Base-by-base conservation (phyloP, 176 grass and related monocot species). In the Melocanna baccifera region DNA sequence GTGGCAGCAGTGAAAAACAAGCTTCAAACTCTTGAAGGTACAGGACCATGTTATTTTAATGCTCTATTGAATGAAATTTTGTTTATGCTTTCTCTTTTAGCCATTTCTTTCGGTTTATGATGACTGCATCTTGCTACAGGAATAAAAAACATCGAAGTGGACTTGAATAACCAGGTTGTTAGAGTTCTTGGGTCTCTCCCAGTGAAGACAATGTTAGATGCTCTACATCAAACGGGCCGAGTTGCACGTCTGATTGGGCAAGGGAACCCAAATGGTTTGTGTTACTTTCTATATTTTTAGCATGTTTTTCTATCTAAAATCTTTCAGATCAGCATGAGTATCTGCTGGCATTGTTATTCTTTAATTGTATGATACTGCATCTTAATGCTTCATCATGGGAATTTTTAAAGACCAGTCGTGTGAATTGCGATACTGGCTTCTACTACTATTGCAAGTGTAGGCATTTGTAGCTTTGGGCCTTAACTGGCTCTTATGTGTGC, bases 221-320 rank as follows among this genome's bases (percentile, higher is more conserved):
- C 90, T 85, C 81, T 96, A 57, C 87, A 84, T 30, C 88, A 96
- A 81, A 96, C 88, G 14, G 91, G 96, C 12, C 89, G 83, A 39
- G 79, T 87, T 89, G 96, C 89, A 46, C 83, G 87, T 69, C 85
- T 94, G 69, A 96, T 99, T 79, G 93, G 96, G 16, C 96, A 99
- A 94, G 96, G 93, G 20, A 96, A 96, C 58, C 93, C 93, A 63
- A 93, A 92, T 72, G 97, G 97, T 99, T 68, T 62, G 89, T 89
- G 41, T 61, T 77, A 19, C 29, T 41, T 89, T 67, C n/a, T 66
- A 57, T 58, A 8, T 79, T 55, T 58, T 70, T 23, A 64, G 36
- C 71, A 58, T 46, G 3, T 16, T 90, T 82, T 82, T 1, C 22
- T 34, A 14, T 41, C 37, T 48, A 16, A 65, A 83, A 47, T 51